phyloP scores from a whole-genome alignment of 352 stramenopile genomes.

The Globisporangium abappressorium region DNA sequence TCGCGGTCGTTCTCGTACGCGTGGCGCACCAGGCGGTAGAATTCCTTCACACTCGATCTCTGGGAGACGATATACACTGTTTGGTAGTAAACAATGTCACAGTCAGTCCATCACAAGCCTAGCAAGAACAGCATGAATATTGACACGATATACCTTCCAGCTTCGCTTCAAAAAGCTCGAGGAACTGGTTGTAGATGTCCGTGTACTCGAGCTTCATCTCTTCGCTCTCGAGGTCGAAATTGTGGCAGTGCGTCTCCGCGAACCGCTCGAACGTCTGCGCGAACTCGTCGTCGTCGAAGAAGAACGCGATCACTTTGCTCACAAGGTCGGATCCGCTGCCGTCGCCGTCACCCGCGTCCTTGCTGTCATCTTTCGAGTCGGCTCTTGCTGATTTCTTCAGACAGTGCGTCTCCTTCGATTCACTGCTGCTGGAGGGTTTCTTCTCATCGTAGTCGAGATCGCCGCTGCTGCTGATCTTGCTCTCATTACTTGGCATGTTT shows the following conservation, averaged over 20 bases:
- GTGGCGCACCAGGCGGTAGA: conserved; percentile 56
- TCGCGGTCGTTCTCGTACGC: conserved; percentile 58
- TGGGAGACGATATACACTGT: conserved; percentile 60
- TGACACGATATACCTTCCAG: conserved; percentile 50
- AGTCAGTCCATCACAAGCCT: too few relatives aligned
- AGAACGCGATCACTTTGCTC: conserved; percentile 67
- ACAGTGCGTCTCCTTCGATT: conserved; percentile 1
- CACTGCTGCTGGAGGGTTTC: conserved; percentile 2
- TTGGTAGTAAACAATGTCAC: neutral
- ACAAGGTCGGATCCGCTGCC: conserved; percentile 33
- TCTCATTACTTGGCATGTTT: conserved; percentile 33
- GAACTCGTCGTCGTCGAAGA: conserved; percentile 82
- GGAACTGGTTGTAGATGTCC: conserved; percentile 78
- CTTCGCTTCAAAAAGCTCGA: conserved; percentile 69
- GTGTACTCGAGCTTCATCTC: conserved; percentile 87
- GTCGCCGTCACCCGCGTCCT: conserved; percentile 13
- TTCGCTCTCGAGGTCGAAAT: conserved; percentile 66
- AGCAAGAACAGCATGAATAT: neutral
- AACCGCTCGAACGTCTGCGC: conserved; percentile 69
- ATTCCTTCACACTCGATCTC: conserved; percentile 56
- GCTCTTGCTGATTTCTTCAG: conserved; percentile 16
- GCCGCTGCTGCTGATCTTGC: conserved; percentile 27
- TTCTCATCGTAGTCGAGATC: conserved; percentile 15
- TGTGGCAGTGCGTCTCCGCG: conserved; percentile 52
- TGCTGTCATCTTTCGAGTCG: conserved; percentile 30